Percentiles rank a stretch among this genome's conserved stretches.
Conservation (phyloP, 805 yeast genomes). For the Suhomyces canberraensis region DNA sequence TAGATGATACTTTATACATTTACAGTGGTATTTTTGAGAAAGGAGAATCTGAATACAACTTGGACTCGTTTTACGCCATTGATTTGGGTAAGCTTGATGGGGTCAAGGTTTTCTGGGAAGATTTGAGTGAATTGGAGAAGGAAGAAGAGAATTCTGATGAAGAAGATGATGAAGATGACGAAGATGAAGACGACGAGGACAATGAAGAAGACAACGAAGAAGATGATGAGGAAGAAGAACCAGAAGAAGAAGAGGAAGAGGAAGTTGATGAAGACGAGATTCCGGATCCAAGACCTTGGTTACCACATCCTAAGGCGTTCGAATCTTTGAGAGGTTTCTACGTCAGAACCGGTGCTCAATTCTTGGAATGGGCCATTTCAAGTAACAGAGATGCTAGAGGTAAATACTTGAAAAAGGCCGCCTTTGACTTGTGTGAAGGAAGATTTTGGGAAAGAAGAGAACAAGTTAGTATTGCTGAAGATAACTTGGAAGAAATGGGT, state of each 20-base stretch:
- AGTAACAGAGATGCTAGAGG: slow-evolving; percentile 84
- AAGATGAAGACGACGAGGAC: slow-evolving; percentile 57
- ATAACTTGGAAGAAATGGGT: slow-evolving; percentile 81
- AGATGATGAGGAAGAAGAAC: slow-evolving; percentile 46
- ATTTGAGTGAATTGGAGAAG: slow-evolving; percentile 54
- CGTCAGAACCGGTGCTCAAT: slow-evolving; percentile 78
- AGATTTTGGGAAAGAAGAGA: slow-evolving; percentile 99
- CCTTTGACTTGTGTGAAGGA: slow-evolving; percentile 88
- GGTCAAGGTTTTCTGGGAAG: slow-evolving; percentile 86
- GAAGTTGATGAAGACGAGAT: slow-evolving; percentile 63
- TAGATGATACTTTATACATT: slow-evolving; percentile 78
- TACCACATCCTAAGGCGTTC: slow-evolving; percentile 95
- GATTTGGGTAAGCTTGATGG: slow-evolving; percentile 89
- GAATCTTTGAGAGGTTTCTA: slow-evolving; percentile 83
- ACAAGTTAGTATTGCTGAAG: slow-evolving; percentile 83
- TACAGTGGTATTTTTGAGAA: slow-evolving; percentile 89
- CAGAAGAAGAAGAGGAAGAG: slow-evolving; percentile 62
- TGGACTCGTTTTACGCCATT: slow-evolving; percentile 82
- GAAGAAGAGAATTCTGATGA: slow-evolving; percentile 61
- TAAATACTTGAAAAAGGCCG: slow-evolving; percentile 80
- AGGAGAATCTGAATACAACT: slow-evolving; percentile 79
- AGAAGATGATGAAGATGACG: slow-evolving; percentile 52
- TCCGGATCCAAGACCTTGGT: slow-evolving; percentile 94
- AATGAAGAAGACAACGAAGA: slow-evolving; percentile 59
- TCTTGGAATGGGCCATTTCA: slow-evolving; percentile 90